These are phyloP conservation scores for Falciphora oryzae DNA, from an alignment of 2,329 filamentous ascomycete genomes.

Conservation along the genomic window DNA sequence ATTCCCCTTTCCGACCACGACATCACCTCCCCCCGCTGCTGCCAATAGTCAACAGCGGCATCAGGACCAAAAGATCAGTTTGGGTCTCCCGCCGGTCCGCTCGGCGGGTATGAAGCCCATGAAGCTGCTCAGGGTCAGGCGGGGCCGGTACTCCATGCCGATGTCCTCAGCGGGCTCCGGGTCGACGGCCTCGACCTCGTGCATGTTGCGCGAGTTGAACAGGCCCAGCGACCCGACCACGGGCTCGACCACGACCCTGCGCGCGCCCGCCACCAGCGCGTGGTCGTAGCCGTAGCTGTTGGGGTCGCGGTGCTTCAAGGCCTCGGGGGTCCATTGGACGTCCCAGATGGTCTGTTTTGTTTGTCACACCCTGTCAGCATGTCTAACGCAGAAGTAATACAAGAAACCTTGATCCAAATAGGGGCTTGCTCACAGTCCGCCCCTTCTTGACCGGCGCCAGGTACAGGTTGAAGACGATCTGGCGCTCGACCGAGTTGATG, in stretches of 20 bases:
- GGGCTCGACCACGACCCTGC: neutral
- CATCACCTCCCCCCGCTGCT: too few species aligned
- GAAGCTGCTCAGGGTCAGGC: neutral
- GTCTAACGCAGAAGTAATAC: too few species aligned
- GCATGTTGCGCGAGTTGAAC: conserved; percentile 7
- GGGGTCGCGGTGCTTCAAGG: neutral
- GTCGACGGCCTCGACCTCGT: neutral
- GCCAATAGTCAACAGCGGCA: too few species aligned
- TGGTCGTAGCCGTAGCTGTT: conserved; percentile 2
- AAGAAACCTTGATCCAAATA: too few species aligned
- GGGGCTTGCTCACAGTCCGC: neutral
- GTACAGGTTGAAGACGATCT: conserved; percentile 1
- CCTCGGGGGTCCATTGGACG: conserved; percentile 1
- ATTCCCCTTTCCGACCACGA: too few species aligned
- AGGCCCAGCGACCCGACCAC: neutral
- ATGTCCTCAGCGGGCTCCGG: neutral
- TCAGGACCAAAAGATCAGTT: conserved; percentile 4
- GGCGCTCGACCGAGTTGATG: neutral
- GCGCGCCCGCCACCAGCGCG: neutral
- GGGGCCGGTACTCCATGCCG: neutral
- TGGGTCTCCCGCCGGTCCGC: neutral
- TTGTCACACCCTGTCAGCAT: too few species aligned
- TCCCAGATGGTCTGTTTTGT: neutral
- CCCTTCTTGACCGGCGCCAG: neutral
- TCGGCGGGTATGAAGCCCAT: neutral